These are phyloP conservation scores for Trichomonas gallinae DNA, from an alignment of 208 protist species.

Conservation along the genomic window DNA sequence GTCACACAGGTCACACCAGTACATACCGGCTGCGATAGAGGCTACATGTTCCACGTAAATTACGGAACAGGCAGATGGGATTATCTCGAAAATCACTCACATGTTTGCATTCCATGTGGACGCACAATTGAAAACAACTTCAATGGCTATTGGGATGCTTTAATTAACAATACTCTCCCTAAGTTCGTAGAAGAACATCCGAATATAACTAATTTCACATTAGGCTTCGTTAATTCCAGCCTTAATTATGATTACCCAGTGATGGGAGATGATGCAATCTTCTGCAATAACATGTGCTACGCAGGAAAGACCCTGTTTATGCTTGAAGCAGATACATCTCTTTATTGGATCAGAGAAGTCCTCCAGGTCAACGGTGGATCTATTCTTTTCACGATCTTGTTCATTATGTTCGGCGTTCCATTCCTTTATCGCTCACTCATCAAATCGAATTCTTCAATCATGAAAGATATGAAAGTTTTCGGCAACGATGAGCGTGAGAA, in stretches of 20 bases:
- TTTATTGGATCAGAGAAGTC: not conserved
- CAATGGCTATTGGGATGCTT: too few relatives aligned
- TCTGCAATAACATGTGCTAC: not conserved
- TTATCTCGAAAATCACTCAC: not conserved
- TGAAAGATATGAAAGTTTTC: not conserved
- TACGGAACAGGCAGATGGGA: not conserved
- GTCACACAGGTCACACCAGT: not conserved
- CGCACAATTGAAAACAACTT: not conserved
- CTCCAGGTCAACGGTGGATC: not conserved
- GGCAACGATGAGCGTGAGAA: not conserved
- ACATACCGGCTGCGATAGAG: too few relatives aligned
- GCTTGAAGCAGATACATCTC: not conserved
- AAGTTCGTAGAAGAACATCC: not conserved
- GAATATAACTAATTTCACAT: not conserved
- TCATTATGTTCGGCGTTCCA: not conserved
- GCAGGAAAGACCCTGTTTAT: not conserved
- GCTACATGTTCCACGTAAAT: not conserved
- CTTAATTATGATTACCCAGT: not conserved
- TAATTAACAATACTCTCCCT: not conserved
- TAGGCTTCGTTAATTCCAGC: too few relatives aligned
- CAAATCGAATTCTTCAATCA: not conserved
- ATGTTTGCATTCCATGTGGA: not conserved
- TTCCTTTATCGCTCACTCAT: not conserved
- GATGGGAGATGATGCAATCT: not conserved
- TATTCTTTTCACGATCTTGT: not conserved